These are phyloP conservation scores for Luvunga scandens DNA, from an alignment of 345 rosid genomes.

Conservation along the genomic window DNA sequence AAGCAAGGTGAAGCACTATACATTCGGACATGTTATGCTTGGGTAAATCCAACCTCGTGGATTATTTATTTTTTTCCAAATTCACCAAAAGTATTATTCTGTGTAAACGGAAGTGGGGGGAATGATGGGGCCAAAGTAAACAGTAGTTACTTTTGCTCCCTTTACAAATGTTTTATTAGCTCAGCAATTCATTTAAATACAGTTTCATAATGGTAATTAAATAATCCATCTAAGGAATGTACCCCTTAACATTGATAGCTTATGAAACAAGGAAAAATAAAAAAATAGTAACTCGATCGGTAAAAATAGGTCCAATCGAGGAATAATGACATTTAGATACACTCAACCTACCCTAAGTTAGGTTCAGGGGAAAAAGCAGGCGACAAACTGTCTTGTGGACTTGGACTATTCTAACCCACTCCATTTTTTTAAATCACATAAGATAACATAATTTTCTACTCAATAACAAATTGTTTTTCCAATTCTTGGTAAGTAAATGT, in stretches of 20 bases:
- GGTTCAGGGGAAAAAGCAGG: background rate
- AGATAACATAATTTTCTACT: background rate
- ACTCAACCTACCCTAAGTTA: background rate
- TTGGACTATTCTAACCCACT: background rate
- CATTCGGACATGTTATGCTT: background rate
- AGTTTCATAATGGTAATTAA: background rate
- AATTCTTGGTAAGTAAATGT: background rate
- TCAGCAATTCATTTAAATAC: background rate
- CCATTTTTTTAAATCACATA: background rate
- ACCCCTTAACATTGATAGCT: background rate
- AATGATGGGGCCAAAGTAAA: background rate
- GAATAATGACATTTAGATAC: background rate
- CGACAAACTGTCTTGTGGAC: background rate
- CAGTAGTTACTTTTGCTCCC: background rate
- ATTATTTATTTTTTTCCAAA: rapidly evolving
- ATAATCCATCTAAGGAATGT: background rate
- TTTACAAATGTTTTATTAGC: background rate
- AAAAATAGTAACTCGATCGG: background rate
- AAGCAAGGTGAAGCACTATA: slow-evolving; percentile 1
- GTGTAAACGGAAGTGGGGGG: background rate
- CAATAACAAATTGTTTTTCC: background rate
- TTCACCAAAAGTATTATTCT: background rate
- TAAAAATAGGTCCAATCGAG: background rate
- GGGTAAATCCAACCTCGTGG: background rate
- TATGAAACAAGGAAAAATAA: background rate